These are phyloP conservation scores for Exophiala spinifera DNA, from an alignment of 2,329 filamentous ascomycete species.

Conservation along the genomic window DNA sequence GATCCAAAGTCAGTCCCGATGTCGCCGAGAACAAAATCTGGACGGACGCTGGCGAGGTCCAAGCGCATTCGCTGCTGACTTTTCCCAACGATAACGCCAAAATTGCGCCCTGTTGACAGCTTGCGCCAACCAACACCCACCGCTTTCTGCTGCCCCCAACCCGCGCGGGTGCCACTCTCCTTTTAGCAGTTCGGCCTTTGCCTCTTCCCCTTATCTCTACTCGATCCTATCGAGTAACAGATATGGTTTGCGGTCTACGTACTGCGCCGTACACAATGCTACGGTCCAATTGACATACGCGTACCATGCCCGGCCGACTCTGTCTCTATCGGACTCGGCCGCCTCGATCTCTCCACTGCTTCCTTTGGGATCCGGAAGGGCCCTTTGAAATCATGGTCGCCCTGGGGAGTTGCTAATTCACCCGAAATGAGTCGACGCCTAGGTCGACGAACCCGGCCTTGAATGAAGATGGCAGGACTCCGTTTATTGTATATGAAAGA, in stretches of 20 bases:
- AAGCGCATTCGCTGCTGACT: background rate
- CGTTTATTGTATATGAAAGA: slow-evolving; percentile 12
- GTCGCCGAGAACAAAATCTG: slow-evolving; percentile 9
- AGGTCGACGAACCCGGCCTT: slow-evolving; percentile 1
- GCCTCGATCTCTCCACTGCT: slow-evolving; percentile 12
- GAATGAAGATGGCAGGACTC: background rate
- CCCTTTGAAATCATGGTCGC: slow-evolving; percentile 4
- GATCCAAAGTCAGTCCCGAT: slow-evolving; percentile 8
- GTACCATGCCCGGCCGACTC: background rate
- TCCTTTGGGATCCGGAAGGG: slow-evolving; percentile 3
- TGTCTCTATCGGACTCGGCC: slow-evolving; percentile 17
- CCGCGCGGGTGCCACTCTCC: background rate
- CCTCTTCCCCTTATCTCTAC: slow-evolving; percentile 21
- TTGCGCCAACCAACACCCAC: slow-evolving; percentile 1
- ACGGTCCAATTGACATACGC: slow-evolving; percentile 12
- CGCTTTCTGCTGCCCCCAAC: background rate
- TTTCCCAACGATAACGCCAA: slow-evolving; percentile 22
- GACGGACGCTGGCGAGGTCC: background rate
- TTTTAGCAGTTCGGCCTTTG: slow-evolving; percentile 2
- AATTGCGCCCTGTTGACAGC: no score
- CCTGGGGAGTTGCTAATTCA: background rate
- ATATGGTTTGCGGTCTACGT: slow-evolving; percentile 11
- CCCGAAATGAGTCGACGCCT: slow-evolving; percentile 3
- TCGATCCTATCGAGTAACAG: slow-evolving; percentile 29
- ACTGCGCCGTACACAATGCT: background rate